Conservation (phyloP, 495 filamentous ascomycete genomes). For the Lasiosphaeriaceae sp. region DNA sequence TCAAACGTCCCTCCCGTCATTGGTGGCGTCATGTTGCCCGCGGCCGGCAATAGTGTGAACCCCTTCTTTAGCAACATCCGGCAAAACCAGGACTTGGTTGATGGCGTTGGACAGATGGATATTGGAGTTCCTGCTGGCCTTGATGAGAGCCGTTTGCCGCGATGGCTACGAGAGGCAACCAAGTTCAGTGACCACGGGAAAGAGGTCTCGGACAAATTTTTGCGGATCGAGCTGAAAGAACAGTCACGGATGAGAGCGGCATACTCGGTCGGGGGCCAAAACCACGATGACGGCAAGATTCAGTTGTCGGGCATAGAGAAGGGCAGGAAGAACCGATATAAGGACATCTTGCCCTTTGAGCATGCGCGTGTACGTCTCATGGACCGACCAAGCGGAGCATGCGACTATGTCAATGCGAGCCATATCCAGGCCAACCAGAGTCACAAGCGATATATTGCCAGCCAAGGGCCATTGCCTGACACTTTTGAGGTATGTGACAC, state of each 20-base stretch:
- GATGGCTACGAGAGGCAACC: conserved; percentile 70
- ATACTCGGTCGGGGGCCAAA: conserved; percentile 44
- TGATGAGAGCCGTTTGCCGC: conserved; percentile 56
- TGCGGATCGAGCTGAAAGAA: conserved; percentile 78
- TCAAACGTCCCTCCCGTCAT: conserved; percentile 68
- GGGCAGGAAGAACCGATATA: conserved; percentile 92
- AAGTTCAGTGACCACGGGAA: conserved; percentile 69
- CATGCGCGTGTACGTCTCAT: conserved; percentile 82
- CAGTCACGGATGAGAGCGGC: conserved; percentile 89
- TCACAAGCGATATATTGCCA: conserved; percentile 90
- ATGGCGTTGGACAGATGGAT: conserved; percentile 87
- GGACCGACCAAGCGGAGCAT: conserved; percentile 62
- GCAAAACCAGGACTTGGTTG: conserved; percentile 93
- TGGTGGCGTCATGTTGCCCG: conserved; percentile 82
- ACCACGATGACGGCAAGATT: conserved; percentile 18
- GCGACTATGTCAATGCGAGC: conserved; percentile 96
- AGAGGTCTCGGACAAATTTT: conserved; percentile 74
- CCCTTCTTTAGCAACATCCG: conserved; percentile 96
- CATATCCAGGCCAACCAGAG: conserved; percentile 72
- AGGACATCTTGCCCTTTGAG: conserved; percentile 96
- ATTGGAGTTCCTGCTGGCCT: conserved; percentile 63
- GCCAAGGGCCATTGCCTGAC: conserved; percentile 86
- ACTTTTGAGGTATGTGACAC: conserved; percentile 74
- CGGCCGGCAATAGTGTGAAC: conserved; percentile 61
- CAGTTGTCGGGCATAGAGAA: conserved; percentile 89